These are phyloP conservation scores for Bretschneidera sinensis DNA, from an alignment of 345 rosid genomes.

Conservation along the genomic window DNA sequence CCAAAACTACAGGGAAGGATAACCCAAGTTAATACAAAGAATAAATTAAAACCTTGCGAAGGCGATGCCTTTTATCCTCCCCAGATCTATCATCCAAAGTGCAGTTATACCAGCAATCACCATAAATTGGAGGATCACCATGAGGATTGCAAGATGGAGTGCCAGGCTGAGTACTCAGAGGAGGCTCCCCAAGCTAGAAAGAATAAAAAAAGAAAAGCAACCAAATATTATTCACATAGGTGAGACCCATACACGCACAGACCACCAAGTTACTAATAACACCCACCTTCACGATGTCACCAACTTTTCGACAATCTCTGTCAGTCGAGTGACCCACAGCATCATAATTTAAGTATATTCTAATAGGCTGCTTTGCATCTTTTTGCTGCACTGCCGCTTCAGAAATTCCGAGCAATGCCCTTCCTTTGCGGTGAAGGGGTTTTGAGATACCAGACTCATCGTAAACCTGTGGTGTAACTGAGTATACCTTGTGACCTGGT, in stretches of 20 bases:
- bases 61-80: conserved; percentile 79
- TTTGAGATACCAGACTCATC: conserved; percentile 37
- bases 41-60: conserved; percentile 63
- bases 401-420: conserved; percentile 66
- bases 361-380: conserved; percentile 75
- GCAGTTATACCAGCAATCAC: conserved; percentile 98
- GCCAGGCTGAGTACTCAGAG: conserved; percentile 40
- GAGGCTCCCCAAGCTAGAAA: conserved; percentile 89
- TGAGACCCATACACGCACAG: background rate
- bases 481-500: conserved; percentile 77
- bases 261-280: conserved; percentile 11
- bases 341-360: conserved; percentile 93
- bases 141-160: conserved; percentile 74
- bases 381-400: conserved; percentile 25
- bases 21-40: background rate
- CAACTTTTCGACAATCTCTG: conserved; percentile 81
- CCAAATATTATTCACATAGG: conserved; percentile 12
- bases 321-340: conserved; percentile 96
- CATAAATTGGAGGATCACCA: conserved; percentile 68
- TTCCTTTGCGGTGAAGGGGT: conserved; percentile 51
- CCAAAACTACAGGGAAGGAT: conserved; percentile 4
- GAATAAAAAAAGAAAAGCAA: conserved; percentile 14
- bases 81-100: conserved; percentile 88
- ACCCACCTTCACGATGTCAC: conserved; percentile 86
- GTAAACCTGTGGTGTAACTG: conserved; percentile 88